Evolutionary conservation across 331 rosid genomes (phyloP).

Genomic region (Phaseolus coccineus): DNA sequence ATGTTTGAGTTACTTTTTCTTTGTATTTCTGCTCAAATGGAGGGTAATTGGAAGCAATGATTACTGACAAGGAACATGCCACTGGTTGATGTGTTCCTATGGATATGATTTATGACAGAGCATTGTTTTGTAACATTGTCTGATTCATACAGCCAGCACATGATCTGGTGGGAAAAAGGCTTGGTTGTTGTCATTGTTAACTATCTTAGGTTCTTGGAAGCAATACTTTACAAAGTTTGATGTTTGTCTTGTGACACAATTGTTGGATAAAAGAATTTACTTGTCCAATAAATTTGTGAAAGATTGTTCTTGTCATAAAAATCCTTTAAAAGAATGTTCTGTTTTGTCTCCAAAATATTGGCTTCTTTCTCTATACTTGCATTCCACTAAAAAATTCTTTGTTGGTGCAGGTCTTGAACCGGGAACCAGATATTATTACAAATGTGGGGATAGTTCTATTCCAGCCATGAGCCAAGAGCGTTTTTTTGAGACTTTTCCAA

Average conservation of each 20-base stretch:
- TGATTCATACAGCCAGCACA: too few relatives aligned
- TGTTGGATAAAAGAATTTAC: neutral
- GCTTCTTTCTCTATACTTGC: neutral
- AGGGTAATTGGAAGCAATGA: slow-evolving; percentile 4
- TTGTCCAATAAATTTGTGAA: slow-evolving; percentile 1
- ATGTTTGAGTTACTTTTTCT: slow-evolving; percentile 36
- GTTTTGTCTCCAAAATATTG: neutral
- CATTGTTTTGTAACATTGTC: too few relatives aligned
- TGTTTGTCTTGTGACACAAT: slow-evolving; percentile 7
- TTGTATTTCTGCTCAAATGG: slow-evolving; percentile 28
- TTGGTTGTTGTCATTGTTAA: neutral
- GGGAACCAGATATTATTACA: slow-evolving; percentile 73
- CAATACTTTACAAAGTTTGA: slow-evolving; percentile 2
- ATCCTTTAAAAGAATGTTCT: neutral
- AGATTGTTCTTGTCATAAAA: neutral
- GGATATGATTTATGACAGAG: neutral
- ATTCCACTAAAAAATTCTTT: slow-evolving; percentile 23
- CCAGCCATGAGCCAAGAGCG: slow-evolving; percentile 79
- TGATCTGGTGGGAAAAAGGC: neutral
- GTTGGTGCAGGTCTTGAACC: slow-evolving; percentile 76
- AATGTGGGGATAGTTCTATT: slow-evolving; percentile 84
- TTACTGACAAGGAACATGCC: slow-evolving; percentile 14
- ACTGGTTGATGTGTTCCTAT: neutral
- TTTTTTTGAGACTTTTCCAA: slow-evolving; percentile 62
- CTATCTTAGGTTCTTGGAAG: neutral